phyloP scores from a whole-genome alignment of 257 asterid genomes.

The Salvia hispanica region DNA sequence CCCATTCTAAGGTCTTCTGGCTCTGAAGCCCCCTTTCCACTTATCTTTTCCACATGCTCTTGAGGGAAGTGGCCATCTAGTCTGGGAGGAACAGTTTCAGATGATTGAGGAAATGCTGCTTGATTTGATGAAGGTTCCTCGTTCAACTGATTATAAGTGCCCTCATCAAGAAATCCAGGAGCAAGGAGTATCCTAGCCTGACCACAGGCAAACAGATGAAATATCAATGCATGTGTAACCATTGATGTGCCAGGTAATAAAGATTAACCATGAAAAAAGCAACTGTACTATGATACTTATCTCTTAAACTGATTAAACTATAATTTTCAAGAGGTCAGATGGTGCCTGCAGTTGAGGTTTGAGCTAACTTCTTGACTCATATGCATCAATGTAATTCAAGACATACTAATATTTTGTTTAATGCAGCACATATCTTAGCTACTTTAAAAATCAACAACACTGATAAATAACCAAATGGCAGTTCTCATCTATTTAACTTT shows the following conservation, averaged over 20 bases:
- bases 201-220: neutral
- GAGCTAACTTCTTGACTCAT: constrained; percentile 20
- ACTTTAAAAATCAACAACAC: neutral
- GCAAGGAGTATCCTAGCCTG: constrained; percentile 93
- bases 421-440: neutral
- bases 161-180: constrained; percentile 54
- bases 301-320: neutral
- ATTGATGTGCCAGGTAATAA: too few relatives aligned
- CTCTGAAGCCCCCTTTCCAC: constrained; percentile 34
- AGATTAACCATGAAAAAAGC: neutral
- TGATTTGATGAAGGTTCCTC: constrained; percentile 41
- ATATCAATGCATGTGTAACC: constrained; percentile 20
- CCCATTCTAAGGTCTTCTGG: constrained; percentile 37
- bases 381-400: neutral
- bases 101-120: constrained; percentile 33
- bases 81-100: constrained; percentile 35
- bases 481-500: neutral
- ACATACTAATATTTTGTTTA: neutral
- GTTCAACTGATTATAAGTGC: constrained; percentile 39
- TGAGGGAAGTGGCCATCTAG: constrained; percentile 34
- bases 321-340: neutral
- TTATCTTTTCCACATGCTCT: constrained; percentile 37
- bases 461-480: neutral
- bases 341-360: constrained; percentile 12
- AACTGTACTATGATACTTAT: neutral